Evolutionary conservation across 192 early-diverging fungal species (phyloP), one percentile per base, ranked within the genome.

Genomic region (Dispira simplex): DNA sequence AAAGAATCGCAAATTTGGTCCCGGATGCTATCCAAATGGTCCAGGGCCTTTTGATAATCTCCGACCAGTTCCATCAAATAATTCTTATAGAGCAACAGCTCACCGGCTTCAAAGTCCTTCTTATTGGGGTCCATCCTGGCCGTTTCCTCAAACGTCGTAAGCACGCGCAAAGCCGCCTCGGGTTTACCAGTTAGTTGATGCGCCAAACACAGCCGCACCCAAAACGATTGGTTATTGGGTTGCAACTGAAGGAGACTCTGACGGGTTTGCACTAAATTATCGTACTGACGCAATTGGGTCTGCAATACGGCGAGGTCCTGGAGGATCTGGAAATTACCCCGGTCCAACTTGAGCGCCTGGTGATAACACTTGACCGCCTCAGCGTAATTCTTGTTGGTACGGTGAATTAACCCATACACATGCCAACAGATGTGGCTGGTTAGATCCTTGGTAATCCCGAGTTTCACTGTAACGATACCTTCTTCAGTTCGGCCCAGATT

Each of bases 371-470:
- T 92, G 56, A 85, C 78, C 3, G 92, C 92, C 72, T 97, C 91
- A 20, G 82, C 85, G 70, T 91, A 95, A 66, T 99, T 94, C 68
- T 89, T 89, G 72, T 97, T 93, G 44, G 79, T 79, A 27, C 93
- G 86, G 71, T 95, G 81, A 52, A 95, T 72, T n/a, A 99, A 74
- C 16, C 96, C 96, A 70, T 84, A 92, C 20, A 97, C 89, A 67
- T 99, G 96, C 96, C 96, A 99, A 90, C 93, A 91, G 65, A 94
- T 90, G 73, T 89, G 89, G 71, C 86, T 90, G 65, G 69, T 84
- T 26, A 93, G 68, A 64, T 91, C 90, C 57, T 81, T 81, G 62
- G 82, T 75, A 60, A 97, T 71, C 12, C 93, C 93, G 66, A 85
- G 84, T 71, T 91, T 92, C 54, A 93, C 89, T 64, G 75, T 73